phyloP scores from a whole-genome alignment of 352 stramenopile genomes.

The Plasmopara viticola region DNA sequence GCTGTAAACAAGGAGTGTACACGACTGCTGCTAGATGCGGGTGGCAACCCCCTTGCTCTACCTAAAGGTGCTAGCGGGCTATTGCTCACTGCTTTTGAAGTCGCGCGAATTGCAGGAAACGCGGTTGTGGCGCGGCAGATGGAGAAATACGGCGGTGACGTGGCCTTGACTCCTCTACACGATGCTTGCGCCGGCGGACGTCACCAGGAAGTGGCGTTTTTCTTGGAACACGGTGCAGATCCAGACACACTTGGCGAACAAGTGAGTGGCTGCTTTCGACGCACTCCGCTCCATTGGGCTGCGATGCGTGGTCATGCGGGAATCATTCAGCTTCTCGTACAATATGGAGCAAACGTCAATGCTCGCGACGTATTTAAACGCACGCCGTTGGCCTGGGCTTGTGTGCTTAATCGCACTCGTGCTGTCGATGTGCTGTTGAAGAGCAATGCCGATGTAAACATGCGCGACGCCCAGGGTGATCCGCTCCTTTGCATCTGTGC shows the following conservation, averaged over 20 bases:
- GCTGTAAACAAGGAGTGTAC: slow-evolving; percentile 63
- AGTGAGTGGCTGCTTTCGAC: slow-evolving; percentile 54
- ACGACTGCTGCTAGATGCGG: slow-evolving; percentile 53
- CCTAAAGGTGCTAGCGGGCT: slow-evolving; percentile 15
- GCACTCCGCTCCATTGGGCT: slow-evolving; percentile 74
- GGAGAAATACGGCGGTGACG: slow-evolving; percentile 71
- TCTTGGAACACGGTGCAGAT: slow-evolving; percentile 61
- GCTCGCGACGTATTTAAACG: slow-evolving; percentile 61
- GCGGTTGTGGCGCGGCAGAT: slow-evolving; percentile 60
- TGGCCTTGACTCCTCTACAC: slow-evolving; percentile 72
- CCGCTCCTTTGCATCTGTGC: slow-evolving; percentile 64
- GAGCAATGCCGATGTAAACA: slow-evolving; percentile 49
- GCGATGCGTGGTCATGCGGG: slow-evolving; percentile 63
- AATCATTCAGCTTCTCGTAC: slow-evolving; percentile 55
- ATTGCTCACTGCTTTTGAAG: slow-evolving; percentile 65
- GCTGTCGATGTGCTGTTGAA: slow-evolving; percentile 51
- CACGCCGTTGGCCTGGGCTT: slow-evolving; percentile 64
- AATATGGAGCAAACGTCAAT: slow-evolving; percentile 50
- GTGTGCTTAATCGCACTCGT: slow-evolving; percentile 58
- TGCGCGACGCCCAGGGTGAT: slow-evolving; percentile 55
- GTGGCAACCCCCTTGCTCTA: slow-evolving; percentile 60
- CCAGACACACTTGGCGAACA: slow-evolving; percentile 66
- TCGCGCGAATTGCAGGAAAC: slow-evolving; percentile 58
- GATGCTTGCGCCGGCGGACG: slow-evolving; percentile 50
- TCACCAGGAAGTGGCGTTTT: slow-evolving; percentile 52